Evolutionary conservation across 2,329 filamentous ascomycete genomes (phyloP).

Genomic region (Alternaria triticimaculans): DNA sequence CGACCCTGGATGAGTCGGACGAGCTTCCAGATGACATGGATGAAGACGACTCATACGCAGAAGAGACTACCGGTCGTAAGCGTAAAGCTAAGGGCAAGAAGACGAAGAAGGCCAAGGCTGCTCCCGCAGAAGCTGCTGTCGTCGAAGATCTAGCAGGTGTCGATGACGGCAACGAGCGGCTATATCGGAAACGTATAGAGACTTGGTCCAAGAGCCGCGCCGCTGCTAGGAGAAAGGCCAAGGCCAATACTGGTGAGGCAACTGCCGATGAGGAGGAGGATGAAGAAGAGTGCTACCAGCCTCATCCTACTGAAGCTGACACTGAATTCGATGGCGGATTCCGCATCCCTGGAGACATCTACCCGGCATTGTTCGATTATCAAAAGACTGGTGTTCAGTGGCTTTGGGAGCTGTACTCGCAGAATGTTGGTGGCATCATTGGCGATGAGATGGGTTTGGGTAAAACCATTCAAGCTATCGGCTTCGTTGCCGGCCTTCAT

Average conservation of each 20-base stretch:
- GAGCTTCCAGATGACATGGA: conserved; percentile 42
- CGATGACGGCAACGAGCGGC: conserved; percentile 86
- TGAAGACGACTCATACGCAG: conserved; percentile 49
- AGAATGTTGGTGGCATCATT: conserved; percentile 90
- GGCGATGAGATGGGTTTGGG: conserved; percentile 99
- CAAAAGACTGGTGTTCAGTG: conserved; percentile 97
- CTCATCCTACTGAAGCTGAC: conserved; percentile 83
- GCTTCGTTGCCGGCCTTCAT: conserved; percentile 88
- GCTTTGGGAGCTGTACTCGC: conserved; percentile 89
- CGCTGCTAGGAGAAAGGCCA: conserved; percentile 61
- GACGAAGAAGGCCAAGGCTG: conserved; percentile 28
- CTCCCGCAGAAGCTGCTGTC: conserved; percentile 19
- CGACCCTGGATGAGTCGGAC: conserved; percentile 49
- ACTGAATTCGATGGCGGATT: conserved; percentile 76
- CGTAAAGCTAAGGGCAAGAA: conserved; percentile 45
- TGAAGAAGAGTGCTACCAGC: conserved; percentile 78
- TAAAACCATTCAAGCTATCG: conserved; percentile 84
- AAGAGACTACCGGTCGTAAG: conserved; percentile 49
- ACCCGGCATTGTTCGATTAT: conserved; percentile 90
- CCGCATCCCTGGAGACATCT: conserved; percentile 88
- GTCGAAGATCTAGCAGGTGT: conserved; percentile 67
- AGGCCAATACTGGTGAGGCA: conserved; percentile 41
- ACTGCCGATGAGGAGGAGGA: conserved; percentile 40
- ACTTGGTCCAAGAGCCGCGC: conserved; percentile 74
- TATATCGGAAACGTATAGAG: conserved; percentile 77